These are phyloP conservation scores for Grosmannia penicillata DNA, from an alignment of 2,329 filamentous ascomycete species.

Conservation along the genomic window DNA sequence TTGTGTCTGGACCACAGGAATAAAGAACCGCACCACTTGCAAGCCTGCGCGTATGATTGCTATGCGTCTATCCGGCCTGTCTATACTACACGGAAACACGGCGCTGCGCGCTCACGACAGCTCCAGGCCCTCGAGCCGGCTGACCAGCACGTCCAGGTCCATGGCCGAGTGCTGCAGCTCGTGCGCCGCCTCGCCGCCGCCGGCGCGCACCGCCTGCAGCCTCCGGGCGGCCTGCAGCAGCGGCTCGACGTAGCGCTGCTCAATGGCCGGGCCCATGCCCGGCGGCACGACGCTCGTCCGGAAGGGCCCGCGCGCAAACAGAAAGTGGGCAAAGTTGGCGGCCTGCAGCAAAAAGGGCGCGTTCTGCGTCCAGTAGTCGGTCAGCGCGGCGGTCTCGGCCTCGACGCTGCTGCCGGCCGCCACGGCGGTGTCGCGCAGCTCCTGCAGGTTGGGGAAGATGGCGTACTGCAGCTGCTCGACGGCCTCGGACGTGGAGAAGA, in stretches of 20 bases:
- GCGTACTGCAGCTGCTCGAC: conserved; percentile 46
- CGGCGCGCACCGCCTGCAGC: conserved; percentile 2
- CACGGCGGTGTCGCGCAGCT: conserved; percentile 22
- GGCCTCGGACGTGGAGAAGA: conserved; percentile 38
- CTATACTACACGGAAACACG: too few relatives aligned
- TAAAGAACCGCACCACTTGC: too few relatives aligned
- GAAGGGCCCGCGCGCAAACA: conserved; percentile 28
- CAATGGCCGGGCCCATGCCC: conserved; percentile 41
- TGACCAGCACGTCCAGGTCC: conserved; percentile 8
- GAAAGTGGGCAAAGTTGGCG: conserved; percentile 44
- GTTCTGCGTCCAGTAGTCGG: conserved; percentile 36
- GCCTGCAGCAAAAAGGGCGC: conserved; percentile 42
- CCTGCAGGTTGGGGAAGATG: conserved; percentile 42
- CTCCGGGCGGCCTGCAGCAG: conserved; percentile 23
- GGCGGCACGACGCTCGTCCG: conserved; percentile 33
- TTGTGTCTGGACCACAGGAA: too few relatives aligned
- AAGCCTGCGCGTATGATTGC: neutral
- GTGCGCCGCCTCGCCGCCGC: neutral
- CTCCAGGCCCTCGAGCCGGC: conserved; percentile 7
- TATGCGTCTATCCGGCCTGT: too few relatives aligned
- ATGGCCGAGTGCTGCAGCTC: conserved; percentile 3
- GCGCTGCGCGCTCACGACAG: conserved; percentile 5
- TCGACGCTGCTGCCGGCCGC: conserved; percentile 18
- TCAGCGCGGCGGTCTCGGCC: conserved; percentile 15
- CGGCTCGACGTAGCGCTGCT: conserved; percentile 43